Percentiles rank a stretch among this genome's conserved stretches.
Conservation (phyloP, 345 rosid species). For the Adansonia digitata region DNA sequence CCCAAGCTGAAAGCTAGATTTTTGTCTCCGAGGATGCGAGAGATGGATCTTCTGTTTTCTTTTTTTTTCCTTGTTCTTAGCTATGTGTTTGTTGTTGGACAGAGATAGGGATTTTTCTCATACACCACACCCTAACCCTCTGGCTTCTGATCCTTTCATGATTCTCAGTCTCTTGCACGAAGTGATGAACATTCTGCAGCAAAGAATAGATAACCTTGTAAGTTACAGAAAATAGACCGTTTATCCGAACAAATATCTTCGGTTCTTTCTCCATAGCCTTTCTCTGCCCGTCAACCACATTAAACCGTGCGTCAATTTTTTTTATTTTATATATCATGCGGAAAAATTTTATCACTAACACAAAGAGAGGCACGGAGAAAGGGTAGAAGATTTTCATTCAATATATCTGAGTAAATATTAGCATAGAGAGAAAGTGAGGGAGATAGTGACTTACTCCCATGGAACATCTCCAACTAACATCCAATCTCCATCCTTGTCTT, state of each 20-base stretch:
- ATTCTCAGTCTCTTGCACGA: conserved; percentile 82
- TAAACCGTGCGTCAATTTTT: no score
- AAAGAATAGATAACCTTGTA: conserved; percentile 10
- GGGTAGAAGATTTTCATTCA: no score
- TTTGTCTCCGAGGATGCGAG: conserved; percentile 8
- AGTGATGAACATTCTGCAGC: conserved; percentile 71
- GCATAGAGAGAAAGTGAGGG: not conserved
- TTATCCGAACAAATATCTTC: no score
- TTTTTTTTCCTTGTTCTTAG: conserved; percentile 12
- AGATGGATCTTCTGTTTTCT: not conserved
- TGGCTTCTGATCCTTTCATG: conserved; percentile 82
- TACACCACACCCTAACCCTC: conserved; percentile 63
- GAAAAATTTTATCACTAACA: no score
- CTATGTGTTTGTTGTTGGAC: not conserved
- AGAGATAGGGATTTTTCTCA: conserved; percentile 19
- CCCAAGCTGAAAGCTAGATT: conserved; percentile 32
- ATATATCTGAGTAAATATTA: not conserved
- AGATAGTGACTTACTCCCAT: conserved; percentile 45
- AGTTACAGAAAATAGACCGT: not conserved
- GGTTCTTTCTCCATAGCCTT: no score
- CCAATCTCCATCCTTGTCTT: conserved; percentile 86
- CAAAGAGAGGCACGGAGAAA: no score
- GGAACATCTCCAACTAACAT: conserved; percentile 91
- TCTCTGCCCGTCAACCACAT: no score
- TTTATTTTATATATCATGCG: no score